These are phyloP conservation scores for Gossypium trilobum DNA, from an alignment of 441 rosid genomes.

Conservation along the genomic window DNA sequence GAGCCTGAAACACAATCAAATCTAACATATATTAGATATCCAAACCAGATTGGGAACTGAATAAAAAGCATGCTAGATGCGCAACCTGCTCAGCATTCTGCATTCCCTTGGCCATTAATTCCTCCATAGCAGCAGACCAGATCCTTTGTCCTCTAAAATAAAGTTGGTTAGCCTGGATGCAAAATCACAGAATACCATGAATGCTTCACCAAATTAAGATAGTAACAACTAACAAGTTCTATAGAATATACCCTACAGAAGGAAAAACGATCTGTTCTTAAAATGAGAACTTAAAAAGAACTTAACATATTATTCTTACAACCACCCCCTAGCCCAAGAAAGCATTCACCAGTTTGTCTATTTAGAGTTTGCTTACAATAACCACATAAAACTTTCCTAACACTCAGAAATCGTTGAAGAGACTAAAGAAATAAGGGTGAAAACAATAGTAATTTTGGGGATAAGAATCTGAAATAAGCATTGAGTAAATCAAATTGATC, in stretches of 20 bases:
- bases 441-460: background rate
- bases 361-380: background rate
- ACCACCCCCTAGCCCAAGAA: background rate
- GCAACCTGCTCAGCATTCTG: constrained; percentile 46
- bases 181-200: constrained; percentile 2
- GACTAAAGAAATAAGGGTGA: background rate
- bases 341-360: background rate
- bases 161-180: constrained; percentile 30
- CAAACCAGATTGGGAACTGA: background rate
- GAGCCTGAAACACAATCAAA: constrained; percentile 24
- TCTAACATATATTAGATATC: background rate
- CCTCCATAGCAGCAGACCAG: constrained; percentile 54
- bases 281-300: background rate
- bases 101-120: constrained; percentile 53
- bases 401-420: background rate
- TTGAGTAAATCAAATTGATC: background rate
- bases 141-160: constrained; percentile 59
- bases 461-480: background rate
- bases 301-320: background rate
- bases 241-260: background rate
- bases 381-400: background rate
- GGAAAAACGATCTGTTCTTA: background rate
- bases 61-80: constrained; percentile 6
- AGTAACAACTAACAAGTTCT: background rate
- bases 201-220: background rate